Evolutionary conservation across 2,329 filamentous ascomycete species (phyloP).

Genomic region (Rasamsonia emersonii): DNA sequence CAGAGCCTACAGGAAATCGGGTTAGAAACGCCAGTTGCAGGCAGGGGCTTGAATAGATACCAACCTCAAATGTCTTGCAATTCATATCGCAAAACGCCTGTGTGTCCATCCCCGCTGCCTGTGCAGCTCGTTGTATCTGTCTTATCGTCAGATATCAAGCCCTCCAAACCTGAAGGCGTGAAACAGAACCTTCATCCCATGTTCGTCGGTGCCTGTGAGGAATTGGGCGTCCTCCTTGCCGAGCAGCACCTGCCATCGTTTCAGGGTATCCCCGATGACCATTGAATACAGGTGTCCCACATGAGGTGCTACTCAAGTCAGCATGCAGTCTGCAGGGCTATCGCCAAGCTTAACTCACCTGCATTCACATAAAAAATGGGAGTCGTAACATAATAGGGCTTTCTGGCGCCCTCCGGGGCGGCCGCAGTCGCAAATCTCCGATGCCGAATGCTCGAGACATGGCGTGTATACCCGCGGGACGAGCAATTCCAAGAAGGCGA

Average conservation of each 20-base stretch:
- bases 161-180: not conserved
- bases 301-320: slow-evolving; percentile 62
- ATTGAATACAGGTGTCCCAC: slow-evolving; percentile 92
- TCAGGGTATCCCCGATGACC: slow-evolving; percentile 81
- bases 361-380: slow-evolving; percentile 99
- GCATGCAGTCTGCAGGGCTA: not conserved
- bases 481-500: slow-evolving; percentile 22
- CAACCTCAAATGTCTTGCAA: slow-evolving; percentile 64
- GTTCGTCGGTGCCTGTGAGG: slow-evolving; percentile 90
- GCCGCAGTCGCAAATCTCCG: slow-evolving; percentile 23
- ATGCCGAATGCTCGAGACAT: slow-evolving; percentile 12
- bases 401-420: slow-evolving; percentile 33
- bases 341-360: slow-evolving; percentile 43
- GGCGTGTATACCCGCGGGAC: slow-evolving; percentile 17
- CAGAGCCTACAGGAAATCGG: slow-evolving; percentile 45
- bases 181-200: slow-evolving; percentile 77
- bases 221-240: slow-evolving; percentile 60
- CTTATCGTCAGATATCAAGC: slow-evolving; percentile 11
- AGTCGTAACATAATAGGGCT: slow-evolving; percentile 91
- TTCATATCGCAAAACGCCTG: slow-evolving; percentile 85
- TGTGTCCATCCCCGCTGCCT: slow-evolving; percentile 59
- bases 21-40: slow-evolving; percentile 2
- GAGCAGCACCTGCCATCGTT: slow-evolving; percentile 77
- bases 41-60: not conserved
- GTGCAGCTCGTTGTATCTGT: slow-evolving; percentile 73